Percentiles rank a stretch among this genome's conserved stretches.
These are phyloP conservation scores for Decorospora gaudefroyi DNA, from an alignment of 2,329 filamentous ascomycete species.

Conservation along the genomic window DNA sequence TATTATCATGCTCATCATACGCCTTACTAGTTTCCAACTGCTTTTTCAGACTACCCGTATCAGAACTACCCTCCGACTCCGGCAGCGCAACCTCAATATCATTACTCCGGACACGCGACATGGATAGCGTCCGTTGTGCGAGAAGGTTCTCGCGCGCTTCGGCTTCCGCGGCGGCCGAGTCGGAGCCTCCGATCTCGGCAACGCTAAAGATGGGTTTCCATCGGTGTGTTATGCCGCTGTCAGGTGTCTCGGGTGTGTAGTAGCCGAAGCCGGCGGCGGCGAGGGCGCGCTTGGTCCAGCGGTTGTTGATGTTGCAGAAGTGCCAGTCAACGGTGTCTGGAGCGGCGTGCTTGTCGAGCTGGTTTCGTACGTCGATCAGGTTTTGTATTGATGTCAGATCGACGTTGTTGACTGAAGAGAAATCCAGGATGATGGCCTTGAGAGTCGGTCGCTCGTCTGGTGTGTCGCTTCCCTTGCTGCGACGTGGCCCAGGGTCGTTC, in stretches of 20 bases:
- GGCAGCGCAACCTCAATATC: slow-evolving; percentile 27
- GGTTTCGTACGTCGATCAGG: slow-evolving; percentile 92
- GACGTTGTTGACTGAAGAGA: slow-evolving; percentile 91
- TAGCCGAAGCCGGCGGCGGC: slow-evolving; percentile 89
- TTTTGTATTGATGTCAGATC: slow-evolving; percentile 93
- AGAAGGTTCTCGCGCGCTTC: slow-evolving; percentile 66
- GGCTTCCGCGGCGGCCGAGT: slow-evolving; percentile 72
- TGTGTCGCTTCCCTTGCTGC: slow-evolving; percentile 53
- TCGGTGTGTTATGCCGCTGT: slow-evolving; percentile 61
- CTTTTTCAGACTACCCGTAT: slow-evolving; percentile 41
- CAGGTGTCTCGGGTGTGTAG: slow-evolving; percentile 61
- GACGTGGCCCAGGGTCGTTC: slow-evolving; percentile 86
- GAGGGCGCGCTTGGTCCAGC: slow-evolving; percentile 92
- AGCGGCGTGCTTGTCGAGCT: slow-evolving; percentile 83
- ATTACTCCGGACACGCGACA: slow-evolving; percentile 59
- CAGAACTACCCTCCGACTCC: slow-evolving; percentile 21
- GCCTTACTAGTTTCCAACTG: slow-evolving; percentile 39
- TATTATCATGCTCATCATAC: slow-evolving; percentile 42
- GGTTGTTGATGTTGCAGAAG: slow-evolving; percentile 87
- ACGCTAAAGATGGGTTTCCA: slow-evolving; percentile 97
- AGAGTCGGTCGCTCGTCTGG: slow-evolving; percentile 66
- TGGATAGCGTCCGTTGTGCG: slow-evolving; percentile 24
- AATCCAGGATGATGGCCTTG: slow-evolving; percentile 89
- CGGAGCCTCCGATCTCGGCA: slow-evolving; percentile 77
- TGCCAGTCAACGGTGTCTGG: slow-evolving; percentile 93